Conservation (phyloP, 352 stramenopile genomes). For the Thalassiosira hispida region DNA sequence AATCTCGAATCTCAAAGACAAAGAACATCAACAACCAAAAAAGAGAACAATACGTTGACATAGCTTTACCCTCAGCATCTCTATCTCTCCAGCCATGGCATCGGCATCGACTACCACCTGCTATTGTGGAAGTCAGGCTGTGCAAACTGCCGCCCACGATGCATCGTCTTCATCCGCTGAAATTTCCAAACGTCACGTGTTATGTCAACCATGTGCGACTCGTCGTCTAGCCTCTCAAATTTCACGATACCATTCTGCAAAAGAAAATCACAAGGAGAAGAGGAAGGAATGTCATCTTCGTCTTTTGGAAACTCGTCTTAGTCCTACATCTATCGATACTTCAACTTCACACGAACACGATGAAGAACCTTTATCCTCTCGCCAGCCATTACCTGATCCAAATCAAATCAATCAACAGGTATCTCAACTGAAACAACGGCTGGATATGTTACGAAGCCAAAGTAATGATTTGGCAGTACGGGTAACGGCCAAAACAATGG, state of each 20-base stretch:
- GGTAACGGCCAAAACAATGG: slow-evolving; percentile 52
- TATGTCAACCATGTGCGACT: slow-evolving; percentile 24
- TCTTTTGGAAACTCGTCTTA: slow-evolving; percentile 22
- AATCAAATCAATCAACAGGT: slow-evolving; percentile 36
- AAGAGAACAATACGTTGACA: too few relatives aligned
- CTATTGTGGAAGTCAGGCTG: slow-evolving; percentile 10
- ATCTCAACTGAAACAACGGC: slow-evolving; percentile 23
- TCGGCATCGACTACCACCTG: neutral
- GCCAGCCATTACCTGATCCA: slow-evolving; percentile 24
- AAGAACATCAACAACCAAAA: too few relatives aligned
- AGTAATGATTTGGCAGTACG: slow-evolving; percentile 52
- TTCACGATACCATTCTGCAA: slow-evolving; percentile 15
- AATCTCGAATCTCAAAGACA: too few relatives aligned
- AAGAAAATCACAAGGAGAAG: slow-evolving; percentile 15
- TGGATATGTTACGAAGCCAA: slow-evolving; percentile 37
- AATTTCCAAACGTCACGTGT: neutral
- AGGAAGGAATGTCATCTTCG: slow-evolving; percentile 22
- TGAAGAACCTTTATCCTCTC: neutral
- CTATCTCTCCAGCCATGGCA: neutral
- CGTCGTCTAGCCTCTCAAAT: slow-evolving; percentile 26
- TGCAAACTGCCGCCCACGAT: neutral
- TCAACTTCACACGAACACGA: neutral
- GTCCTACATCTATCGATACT: neutral
- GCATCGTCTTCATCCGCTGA: too few relatives aligned
- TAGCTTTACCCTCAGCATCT: too few relatives aligned